Conservation (phyloP, 441 rosid genomes). For the Arabidopsis hybrid region DNA sequence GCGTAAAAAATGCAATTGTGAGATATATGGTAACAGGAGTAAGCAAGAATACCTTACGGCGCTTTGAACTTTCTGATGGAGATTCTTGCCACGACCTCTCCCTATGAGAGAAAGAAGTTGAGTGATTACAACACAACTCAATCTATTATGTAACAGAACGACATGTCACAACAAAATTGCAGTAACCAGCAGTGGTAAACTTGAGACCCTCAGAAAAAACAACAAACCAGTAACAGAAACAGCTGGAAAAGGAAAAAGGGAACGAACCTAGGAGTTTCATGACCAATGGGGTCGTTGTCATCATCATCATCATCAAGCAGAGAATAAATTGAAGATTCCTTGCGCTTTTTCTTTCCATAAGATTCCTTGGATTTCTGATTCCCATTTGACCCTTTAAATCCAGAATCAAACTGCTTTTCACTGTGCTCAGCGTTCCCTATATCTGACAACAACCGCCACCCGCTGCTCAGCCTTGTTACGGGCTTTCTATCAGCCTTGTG, state of each 20-base stretch:
- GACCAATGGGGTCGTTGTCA: constrained; percentile 32
- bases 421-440: constrained; percentile 39
- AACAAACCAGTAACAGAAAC: constrained; percentile 9
- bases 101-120: constrained; percentile 47
- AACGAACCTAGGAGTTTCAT: constrained; percentile 53
- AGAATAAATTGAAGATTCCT: constrained; percentile 43
- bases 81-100: constrained; percentile 46
- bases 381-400: constrained; percentile 38
- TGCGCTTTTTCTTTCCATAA: constrained; percentile 39
- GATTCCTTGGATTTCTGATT: constrained; percentile 38
- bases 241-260: constrained; percentile 16
- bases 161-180: constrained; percentile 5
- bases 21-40: constrained; percentile 2
- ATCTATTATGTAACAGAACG: constrained; percentile 6
- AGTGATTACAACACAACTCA: constrained; percentile 30
- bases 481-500: constrained; percentile 44
- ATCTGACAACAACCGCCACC: constrained; percentile 49
- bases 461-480: constrained; percentile 37
- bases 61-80: constrained; percentile 48
- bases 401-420: constrained; percentile 42
- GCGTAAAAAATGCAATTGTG: background rate
- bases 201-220: constrained; percentile 5
- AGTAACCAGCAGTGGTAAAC: constrained; percentile 30
- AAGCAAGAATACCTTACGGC: constrained; percentile 51
- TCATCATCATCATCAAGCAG: constrained; percentile 33